phyloP scores from a whole-genome alignment of 805 yeast genomes.

The Metschnikowia bowlesiae region DNA sequence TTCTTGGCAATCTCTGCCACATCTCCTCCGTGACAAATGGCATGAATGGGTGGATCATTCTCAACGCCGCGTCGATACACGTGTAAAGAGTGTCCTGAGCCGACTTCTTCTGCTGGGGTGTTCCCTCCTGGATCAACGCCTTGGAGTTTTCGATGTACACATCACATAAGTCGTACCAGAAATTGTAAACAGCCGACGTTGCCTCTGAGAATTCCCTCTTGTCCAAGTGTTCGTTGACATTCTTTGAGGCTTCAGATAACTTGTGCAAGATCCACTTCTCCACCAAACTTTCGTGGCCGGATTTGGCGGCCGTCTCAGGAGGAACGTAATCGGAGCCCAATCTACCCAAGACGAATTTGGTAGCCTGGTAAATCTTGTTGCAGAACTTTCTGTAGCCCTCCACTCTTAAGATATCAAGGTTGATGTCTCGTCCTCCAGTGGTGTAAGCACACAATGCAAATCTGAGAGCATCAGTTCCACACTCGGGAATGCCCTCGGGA shows the following conservation, averaged over 20 bases:
- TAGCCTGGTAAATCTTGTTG: slow-evolving; percentile 98
- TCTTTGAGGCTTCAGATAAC: slow-evolving; percentile 64
- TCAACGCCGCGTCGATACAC: slow-evolving; percentile 85
- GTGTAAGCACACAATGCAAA: slow-evolving; percentile 98
- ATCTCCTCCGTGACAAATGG: slow-evolving; percentile 95
- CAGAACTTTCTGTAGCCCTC: slow-evolving; percentile 99
- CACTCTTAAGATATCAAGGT: slow-evolving; percentile 91
- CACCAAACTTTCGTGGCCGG: slow-evolving; percentile 84
- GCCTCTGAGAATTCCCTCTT: slow-evolving; percentile 85
- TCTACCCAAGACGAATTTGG: slow-evolving; percentile 91
- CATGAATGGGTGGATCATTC: slow-evolving; percentile 96
- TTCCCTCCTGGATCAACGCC: slow-evolving; percentile 86
- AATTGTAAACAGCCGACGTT: slow-evolving; percentile 82
- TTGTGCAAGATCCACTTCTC: slow-evolving; percentile 96
- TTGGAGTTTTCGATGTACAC: slow-evolving; percentile 98
- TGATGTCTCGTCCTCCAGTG: slow-evolving; percentile 98
- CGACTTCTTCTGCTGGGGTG: slow-evolving; percentile 74
- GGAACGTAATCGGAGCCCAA: slow-evolving; percentile 87
- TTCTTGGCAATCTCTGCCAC: slow-evolving; percentile 97
- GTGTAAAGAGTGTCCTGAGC: slow-evolving; percentile 95
- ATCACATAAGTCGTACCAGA: slow-evolving; percentile 96
- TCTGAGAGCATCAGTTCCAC: slow-evolving; percentile 98
- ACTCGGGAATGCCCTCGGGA: slow-evolving; percentile 97
- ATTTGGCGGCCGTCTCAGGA: slow-evolving; percentile 54
- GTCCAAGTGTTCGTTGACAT: slow-evolving; percentile 64